These are phyloP conservation scores for Aspergillus puulaauensis DNA, from an alignment of 2,329 filamentous ascomycete species.

Conservation along the genomic window DNA sequence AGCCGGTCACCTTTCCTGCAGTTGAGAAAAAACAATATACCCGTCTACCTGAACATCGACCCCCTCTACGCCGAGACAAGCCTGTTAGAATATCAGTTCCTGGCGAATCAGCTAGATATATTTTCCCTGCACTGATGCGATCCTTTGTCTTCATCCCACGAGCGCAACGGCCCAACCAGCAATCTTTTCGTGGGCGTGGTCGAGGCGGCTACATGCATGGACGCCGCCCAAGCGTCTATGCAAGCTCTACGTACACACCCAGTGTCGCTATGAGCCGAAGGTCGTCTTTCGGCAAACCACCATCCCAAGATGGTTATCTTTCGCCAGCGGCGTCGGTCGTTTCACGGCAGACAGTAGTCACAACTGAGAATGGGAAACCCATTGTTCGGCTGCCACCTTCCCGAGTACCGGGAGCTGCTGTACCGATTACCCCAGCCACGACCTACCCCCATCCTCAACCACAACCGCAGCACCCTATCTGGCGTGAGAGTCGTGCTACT, in stretches of 20 bases:
- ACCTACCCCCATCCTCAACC: constrained; percentile 40
- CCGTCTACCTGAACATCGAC: constrained; percentile 89
- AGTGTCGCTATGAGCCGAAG: constrained; percentile 85
- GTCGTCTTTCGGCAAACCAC: constrained; percentile 71
- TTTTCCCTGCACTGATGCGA: constrained; percentile 83
- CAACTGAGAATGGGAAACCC: constrained; percentile 64
- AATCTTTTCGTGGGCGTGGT: constrained; percentile 68
- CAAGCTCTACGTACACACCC: constrained; percentile 78
- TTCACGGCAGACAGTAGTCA: constrained; percentile 62
- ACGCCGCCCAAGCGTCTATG: constrained; percentile 67
- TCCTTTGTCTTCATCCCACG: constrained; percentile 98
- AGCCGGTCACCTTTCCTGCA: constrained; percentile 68
- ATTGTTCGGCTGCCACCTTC: constrained; percentile 77
- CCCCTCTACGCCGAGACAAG: constrained; percentile 91
- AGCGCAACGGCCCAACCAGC: constrained; percentile 88
- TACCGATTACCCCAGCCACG: constrained; percentile 17
- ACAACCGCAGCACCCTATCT: constrained; percentile 55
- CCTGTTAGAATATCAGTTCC: constrained; percentile 92
- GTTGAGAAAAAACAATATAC: constrained; percentile 88
- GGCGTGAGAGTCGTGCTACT: constrained; percentile 60
- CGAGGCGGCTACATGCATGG: constrained; percentile 71
- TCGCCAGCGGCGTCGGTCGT: constrained; percentile 79
- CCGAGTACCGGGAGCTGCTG: constrained; percentile 25
- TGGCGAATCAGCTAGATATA: constrained; percentile 74
- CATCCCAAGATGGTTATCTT: constrained; percentile 69